These are phyloP conservation scores for Populus euphratica DNA, from an alignment of 345 rosid genomes.

Conservation along the genomic window DNA sequence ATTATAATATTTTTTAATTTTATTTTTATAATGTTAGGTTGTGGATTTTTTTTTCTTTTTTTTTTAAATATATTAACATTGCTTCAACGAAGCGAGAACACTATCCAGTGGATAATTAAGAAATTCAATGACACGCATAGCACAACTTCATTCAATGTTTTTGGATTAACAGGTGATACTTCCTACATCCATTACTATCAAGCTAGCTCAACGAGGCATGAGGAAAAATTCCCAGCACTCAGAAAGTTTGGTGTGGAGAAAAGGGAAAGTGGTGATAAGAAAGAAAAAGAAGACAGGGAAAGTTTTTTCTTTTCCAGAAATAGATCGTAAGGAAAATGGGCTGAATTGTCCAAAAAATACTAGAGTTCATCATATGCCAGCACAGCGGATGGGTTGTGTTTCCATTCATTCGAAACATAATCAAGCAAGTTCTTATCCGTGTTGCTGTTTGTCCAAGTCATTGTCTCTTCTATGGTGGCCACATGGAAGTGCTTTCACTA, in stretches of 20 bases:
- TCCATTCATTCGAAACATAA: not conserved
- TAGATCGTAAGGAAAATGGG: not conserved
- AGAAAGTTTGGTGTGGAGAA: no score
- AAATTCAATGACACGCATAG: not conserved
- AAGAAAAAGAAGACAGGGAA: not conserved
- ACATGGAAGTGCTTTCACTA: not conserved
- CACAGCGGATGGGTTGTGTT: conserved; percentile 7
- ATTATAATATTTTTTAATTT: no score
- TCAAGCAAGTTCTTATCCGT: not conserved
- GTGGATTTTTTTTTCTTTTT: no score
- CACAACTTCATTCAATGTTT: not conserved
- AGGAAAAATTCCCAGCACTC: no score
- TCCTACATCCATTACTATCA: no score
- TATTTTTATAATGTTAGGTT: no score
- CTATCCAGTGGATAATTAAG: no score
- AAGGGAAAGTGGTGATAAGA: no score
- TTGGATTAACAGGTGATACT: not conserved
- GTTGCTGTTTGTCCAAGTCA: not conserved
- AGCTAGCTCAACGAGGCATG: no score
- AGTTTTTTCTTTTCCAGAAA: not conserved
- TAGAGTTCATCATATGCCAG: not conserved
- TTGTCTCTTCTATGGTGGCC: not conserved
- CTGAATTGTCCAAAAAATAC: not conserved
- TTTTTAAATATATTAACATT: no score
- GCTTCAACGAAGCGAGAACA: no score